Evolutionary conservation across 2,329 filamentous ascomycete species (phyloP), one percentile per base, ranked within the genome.

Genomic region (Nemania sp.): DNA sequence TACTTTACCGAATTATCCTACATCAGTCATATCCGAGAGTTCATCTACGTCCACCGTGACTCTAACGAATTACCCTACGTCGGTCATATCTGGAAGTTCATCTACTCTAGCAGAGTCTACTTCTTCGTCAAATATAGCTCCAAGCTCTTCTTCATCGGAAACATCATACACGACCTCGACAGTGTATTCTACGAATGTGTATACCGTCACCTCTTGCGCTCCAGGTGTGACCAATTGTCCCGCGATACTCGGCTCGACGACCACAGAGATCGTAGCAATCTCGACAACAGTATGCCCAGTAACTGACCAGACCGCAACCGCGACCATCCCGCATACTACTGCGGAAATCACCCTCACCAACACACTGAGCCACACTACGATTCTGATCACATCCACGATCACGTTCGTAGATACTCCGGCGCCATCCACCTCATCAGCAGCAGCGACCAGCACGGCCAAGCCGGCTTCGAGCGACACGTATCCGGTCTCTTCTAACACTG

Each of bases 241-340:
- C 24, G 61, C 61, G 2, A 60, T 51, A 24, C 59, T 63, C 24
- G 61, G 63, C 12, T 61, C 56, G 6, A 49, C 66, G 15, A 66
- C 64, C 11, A 67, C 66, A 1, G 64, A 67, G 36, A 42, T 53
- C 19, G 66, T 36, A 68, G 65, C 1, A 66, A 65, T 19, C 66
- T 68, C 66, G 22, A 69, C 66, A 2, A 68, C 66, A 14, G 57
- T 68, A 17, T 68, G 65, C 23, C 65, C 66, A 5, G 64, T 68
- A 5, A 49, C 61, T 8, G 61, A 61, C 12, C 26, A 59, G 30
- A 54, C 58, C 1, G 31, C 34, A 15, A 26, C 55, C 2, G 24
- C 41, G 5, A 26, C 26, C 23, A 41, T 20, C 12, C 3, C 28
- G 4, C 30, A 45, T 23, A 54, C 23, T 1, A 45, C 51, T 12